Conservation (phyloP, 352 stramenopile species). For the Phytophthora boehmeriae region DNA sequence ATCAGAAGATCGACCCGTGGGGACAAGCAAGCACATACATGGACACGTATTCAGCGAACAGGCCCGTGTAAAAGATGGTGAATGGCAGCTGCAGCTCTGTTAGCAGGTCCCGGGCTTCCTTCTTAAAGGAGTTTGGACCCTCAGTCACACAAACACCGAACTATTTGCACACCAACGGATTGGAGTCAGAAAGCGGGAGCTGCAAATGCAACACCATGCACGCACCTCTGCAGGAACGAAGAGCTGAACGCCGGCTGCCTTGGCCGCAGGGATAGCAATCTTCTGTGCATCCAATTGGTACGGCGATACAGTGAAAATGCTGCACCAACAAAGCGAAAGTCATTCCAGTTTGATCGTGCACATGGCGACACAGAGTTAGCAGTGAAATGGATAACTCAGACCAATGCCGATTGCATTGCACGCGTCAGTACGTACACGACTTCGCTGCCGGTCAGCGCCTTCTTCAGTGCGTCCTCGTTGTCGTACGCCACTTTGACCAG, state of each 20-base stretch:
- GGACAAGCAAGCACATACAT: neutral
- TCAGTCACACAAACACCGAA: constrained; percentile 20
- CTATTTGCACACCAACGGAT: neutral
- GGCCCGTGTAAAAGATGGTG: constrained; percentile 26
- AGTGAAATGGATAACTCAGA: neutral
- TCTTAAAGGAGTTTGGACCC: constrained; percentile 22
- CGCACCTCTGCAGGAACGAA: constrained; percentile 16
- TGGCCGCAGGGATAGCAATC: constrained; percentile 4
- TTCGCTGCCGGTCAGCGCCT: constrained; percentile 28
- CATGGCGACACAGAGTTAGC: neutral
- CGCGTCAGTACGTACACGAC: constrained; percentile 7
- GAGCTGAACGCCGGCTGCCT: constrained; percentile 17
- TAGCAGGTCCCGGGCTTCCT: constrained; percentile 23
- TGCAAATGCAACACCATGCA: neutral
- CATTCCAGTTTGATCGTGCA: neutral
- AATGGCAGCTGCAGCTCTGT: constrained; percentile 15
- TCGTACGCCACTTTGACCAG: constrained; percentile 29
- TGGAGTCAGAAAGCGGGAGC: neutral
- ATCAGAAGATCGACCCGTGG: neutral
- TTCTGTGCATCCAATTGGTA: constrained; percentile 9
- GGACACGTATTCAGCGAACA: constrained; percentile 21
- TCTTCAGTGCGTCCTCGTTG: constrained; percentile 19
- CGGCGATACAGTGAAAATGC: constrained; percentile 12
- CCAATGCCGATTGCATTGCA: neutral
- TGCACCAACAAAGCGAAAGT: neutral